Evolutionary conservation across 441 rosid genomes (phyloP).

Genomic region (Aquilaria agallochum): DNA sequence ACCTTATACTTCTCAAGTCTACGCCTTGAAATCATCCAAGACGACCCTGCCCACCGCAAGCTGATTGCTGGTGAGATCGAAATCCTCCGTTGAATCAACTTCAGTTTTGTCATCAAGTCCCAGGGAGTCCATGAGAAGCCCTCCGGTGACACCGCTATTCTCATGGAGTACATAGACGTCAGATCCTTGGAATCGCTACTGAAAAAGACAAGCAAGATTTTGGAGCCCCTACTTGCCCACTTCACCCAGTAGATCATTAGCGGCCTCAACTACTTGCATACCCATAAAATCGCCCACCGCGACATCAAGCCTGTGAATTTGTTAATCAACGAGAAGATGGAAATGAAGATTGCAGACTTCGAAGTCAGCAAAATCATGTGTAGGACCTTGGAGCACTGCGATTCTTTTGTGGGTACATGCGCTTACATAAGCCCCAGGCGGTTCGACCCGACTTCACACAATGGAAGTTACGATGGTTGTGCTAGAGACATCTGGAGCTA

Average conservation of each 20-base stretch:
- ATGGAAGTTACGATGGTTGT: conserved; percentile 62
- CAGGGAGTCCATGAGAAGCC: conserved; percentile 57
- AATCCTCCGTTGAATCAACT: conserved; percentile 78
- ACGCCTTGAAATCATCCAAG: conserved; percentile 71
- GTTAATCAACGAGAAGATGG: conserved; percentile 49
- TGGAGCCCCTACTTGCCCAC: conserved; percentile 25
- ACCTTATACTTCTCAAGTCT: conserved; percentile 38
- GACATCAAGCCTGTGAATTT: conserved; percentile 88
- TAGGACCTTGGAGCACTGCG: conserved; percentile 20
- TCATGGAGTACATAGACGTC: conserved; percentile 83
- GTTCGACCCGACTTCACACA: conserved; percentile 68
- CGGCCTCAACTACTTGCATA: conserved; percentile 67
- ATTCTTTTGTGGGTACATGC: no score
- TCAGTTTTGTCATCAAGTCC: conserved; percentile 56
- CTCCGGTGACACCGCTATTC: conserved; percentile 55
- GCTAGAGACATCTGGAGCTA: conserved; percentile 94
- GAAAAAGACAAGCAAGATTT: conserved; percentile 30
- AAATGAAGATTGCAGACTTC: conserved; percentile 84
- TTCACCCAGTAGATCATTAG: conserved; percentile 61
- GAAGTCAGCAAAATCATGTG: conserved; percentile 83
- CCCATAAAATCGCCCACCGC: conserved; percentile 68
- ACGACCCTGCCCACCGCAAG: conserved; percentile 53
- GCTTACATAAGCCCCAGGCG: conserved; percentile 20
- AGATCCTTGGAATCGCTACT: conserved; percentile 63
- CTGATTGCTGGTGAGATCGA: conserved; percentile 70